phyloP scores from a whole-genome alignment of 768 basidiomycete genomes.

The Tulasnella sp. region DNA sequence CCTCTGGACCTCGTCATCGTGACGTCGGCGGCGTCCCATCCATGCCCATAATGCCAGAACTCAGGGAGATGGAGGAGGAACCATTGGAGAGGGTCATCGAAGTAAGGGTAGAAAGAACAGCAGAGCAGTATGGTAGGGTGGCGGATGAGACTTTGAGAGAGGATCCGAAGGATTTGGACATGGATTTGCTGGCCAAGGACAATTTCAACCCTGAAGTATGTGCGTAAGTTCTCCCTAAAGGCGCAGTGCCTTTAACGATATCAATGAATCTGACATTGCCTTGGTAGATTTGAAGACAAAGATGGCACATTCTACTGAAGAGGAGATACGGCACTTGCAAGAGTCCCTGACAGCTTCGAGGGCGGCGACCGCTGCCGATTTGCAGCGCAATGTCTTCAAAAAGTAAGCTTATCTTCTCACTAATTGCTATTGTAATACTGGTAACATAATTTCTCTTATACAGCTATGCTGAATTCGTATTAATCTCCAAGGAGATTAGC shows the following conservation, averaged over 20 bases:
- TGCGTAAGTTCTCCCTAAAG: constrained; percentile 36
- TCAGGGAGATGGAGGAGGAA: constrained; percentile 28
- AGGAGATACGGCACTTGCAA: constrained; percentile 64
- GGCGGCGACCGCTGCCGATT: constrained; percentile 61
- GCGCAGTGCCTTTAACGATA: no score
- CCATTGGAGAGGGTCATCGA: constrained; percentile 36
- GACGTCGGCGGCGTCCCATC: constrained; percentile 42
- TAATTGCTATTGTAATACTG: not conserved
- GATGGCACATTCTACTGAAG: constrained; percentile 81
- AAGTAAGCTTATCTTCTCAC: constrained; percentile 41
- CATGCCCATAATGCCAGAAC: constrained; percentile 43
- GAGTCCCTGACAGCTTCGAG: constrained; percentile 62
- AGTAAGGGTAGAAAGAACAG: constrained; percentile 30
- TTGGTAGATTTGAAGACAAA: constrained; percentile 64
- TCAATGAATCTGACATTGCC: constrained; percentile 6
- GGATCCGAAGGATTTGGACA: constrained; percentile 51
- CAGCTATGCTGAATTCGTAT: constrained; percentile 94
- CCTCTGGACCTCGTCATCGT: constrained; percentile 49
- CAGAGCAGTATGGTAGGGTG: constrained; percentile 20
- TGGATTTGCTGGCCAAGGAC: constrained; percentile 58
- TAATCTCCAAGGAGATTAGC: constrained; percentile 93
- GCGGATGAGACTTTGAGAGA: constrained; percentile 40
- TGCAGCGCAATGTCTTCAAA: constrained; percentile 91
- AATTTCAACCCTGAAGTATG: constrained; percentile 84
- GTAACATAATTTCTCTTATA: not conserved